Evolutionary conservation across 73 alveolate species (phyloP), one percentile per base, ranked within the genome.

Genomic region (Paramecium bursaria): DNA sequence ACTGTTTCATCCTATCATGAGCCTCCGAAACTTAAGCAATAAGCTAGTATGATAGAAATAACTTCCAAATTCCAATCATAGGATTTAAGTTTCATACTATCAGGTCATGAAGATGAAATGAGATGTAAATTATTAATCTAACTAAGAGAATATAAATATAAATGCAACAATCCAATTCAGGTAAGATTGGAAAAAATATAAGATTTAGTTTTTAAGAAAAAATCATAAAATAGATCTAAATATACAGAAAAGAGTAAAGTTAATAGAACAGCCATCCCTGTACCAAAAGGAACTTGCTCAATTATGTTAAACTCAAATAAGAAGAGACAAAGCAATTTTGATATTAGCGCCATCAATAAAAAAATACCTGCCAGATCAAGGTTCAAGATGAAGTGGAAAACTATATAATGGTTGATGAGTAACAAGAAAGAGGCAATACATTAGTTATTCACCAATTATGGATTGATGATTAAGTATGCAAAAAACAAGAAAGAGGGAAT

Each of bases 341-440:
- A 75, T 29, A 49, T 75, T 10, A 35, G 49, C 27, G 42, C 50
- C 46, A 31, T 52, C 23, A 77, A 77, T 29, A 77, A 77, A 26
- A 53, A 53, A 39, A 31, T 77, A 33, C 50, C 76, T 39, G 60
- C 79, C 17, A 51, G 46, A 52, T 55, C 76, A 35, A 77, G 53
- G 35, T 77, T 48, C 47, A 77, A 77, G 26, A 52, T 77, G 80
- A 77, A 77, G 53, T 77, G 88, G 88, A 77, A 77, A 77, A 77
- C 88, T 4, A 77, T 77, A 22, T 52, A 77, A 77, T 77, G 88
- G 88, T 52, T 77, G 9, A 26, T 79, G 2, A 1, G 42, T 30
- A 48, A 48, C 48, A 42, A 57, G 46, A 42, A 79, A 46, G 89
- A 54, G 14, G 85, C 76, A 22, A 79, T 54, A 11, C 31, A 79